A percentile compares a stretch with the other conserved stretches of the same genome.
Conservation (phyloP, 805 yeast genomes). For the Barnettozyma populi region DNA sequence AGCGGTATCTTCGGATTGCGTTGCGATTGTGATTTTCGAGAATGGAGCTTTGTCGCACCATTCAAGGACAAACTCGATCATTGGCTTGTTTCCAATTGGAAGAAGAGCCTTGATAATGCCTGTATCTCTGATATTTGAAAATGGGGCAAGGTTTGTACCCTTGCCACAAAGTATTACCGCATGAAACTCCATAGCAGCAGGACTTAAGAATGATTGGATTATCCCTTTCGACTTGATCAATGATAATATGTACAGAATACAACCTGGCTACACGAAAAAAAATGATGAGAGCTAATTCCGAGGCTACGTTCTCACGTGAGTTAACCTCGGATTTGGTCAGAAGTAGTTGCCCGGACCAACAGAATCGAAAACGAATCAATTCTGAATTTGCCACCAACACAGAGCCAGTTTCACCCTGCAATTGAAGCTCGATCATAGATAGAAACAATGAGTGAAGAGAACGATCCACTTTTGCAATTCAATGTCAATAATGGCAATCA, state of each 20-base stretch:
- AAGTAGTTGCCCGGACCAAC: not conserved
- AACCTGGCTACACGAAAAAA: not conserved
- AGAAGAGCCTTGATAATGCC: slow-evolving; percentile 79
- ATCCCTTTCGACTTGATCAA: not conserved
- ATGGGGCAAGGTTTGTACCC: slow-evolving; percentile 69
- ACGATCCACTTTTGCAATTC: slow-evolving; percentile 71
- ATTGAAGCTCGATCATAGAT: not conserved
- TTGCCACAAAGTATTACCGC: slow-evolving; percentile 87
- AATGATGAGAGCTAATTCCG: not conserved
- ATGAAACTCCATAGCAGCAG: slow-evolving; percentile 72
- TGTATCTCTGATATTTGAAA: slow-evolving; percentile 53
- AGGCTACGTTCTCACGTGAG: not conserved
- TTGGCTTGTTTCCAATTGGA: slow-evolving; percentile 86
- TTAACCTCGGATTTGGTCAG: not conserved
- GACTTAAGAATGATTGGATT: not conserved
- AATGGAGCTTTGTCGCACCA: slow-evolving; percentile 92
- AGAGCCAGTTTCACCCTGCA: not conserved
- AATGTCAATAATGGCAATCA: slow-evolving; percentile 11
- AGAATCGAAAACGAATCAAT: not conserved
- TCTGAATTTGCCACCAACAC: not conserved
- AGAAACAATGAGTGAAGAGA: slow-evolving; percentile 48
- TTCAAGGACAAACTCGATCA: slow-evolving; percentile 80
- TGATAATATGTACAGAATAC: not conserved
- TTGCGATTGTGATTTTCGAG: slow-evolving; percentile 59
- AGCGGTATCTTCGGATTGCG: slow-evolving; percentile 41